These are phyloP conservation scores for Globisporangium takayamanum DNA, from an alignment of 352 stramenopile genomes.

Conservation along the genomic window DNA sequence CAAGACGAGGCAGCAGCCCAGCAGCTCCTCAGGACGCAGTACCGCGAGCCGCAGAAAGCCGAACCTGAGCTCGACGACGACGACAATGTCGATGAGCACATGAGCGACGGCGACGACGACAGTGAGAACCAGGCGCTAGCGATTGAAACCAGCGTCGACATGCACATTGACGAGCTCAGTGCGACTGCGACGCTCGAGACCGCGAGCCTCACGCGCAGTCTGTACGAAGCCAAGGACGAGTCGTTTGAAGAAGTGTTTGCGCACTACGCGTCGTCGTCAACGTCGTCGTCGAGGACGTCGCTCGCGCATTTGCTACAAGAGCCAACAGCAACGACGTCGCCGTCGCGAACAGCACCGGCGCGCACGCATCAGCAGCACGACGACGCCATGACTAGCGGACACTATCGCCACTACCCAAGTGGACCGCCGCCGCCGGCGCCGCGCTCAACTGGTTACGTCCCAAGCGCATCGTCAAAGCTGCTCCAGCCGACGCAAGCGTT, in stretches of 20 bases:
- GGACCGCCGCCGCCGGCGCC: constrained; percentile 7
- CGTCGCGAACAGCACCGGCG: no score
- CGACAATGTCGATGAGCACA: constrained; percentile 16
- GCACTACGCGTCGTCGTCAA: constrained; percentile 48
- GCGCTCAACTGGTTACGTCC: constrained; percentile 1
- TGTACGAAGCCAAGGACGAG: constrained; percentile 36
- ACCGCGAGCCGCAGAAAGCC: constrained; percentile 16
- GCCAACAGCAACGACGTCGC: not conserved
- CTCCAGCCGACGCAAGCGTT: constrained; percentile 68
- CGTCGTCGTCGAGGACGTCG: constrained; percentile 36
- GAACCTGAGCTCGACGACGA: constrained; percentile 21
- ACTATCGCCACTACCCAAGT: no score
- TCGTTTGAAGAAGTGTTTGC: constrained; percentile 52
- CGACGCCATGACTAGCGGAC: no score
- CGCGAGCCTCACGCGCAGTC: constrained; percentile 23
- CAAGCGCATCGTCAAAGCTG: constrained; percentile 33
- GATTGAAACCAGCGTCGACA: constrained; percentile 36
- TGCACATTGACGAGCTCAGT: constrained; percentile 16
- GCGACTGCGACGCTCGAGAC: constrained; percentile 14
- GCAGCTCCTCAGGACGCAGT: not conserved
- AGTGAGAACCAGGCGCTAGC: constrained; percentile 13
- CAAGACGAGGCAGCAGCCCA: no score
- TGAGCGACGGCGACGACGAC: constrained; percentile 41
- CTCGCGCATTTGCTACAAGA: constrained; percentile 30
- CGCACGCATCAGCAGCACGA: no score